Evolutionary conservation across 2,329 filamentous ascomycete genomes (phyloP).

Genomic region (Alternaria burnsii): DNA sequence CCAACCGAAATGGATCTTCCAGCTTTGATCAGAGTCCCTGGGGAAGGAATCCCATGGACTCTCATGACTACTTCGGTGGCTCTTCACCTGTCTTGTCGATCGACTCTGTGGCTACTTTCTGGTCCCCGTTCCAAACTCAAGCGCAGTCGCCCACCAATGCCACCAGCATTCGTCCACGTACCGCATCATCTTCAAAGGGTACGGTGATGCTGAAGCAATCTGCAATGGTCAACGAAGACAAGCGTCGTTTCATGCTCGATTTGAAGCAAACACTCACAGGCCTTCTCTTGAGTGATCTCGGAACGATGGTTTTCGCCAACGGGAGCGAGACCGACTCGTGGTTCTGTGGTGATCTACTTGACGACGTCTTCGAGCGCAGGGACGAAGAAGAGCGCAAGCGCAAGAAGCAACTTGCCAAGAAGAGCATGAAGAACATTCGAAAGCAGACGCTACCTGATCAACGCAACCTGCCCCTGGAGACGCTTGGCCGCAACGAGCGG

Average conservation of each 20-base stretch:
- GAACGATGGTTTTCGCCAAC: constrained; percentile 82
- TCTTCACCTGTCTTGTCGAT: constrained; percentile 74
- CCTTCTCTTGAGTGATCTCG: constrained; percentile 86
- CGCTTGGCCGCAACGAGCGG: constrained; percentile 53
- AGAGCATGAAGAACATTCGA: constrained; percentile 70
- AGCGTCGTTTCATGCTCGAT: constrained; percentile 78
- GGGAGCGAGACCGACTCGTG: constrained; percentile 94
- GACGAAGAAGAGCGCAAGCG: constrained; percentile 53
- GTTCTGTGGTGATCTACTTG: constrained; percentile 71
- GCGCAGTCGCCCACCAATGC: constrained; percentile 70
- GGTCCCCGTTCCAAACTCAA: constrained; percentile 82
- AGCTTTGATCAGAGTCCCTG: constrained; percentile 75
- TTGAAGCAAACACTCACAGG: constrained; percentile 83
- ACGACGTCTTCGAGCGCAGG: constrained; percentile 53
- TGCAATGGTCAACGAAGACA: constrained; percentile 70
- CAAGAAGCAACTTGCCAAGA: constrained; percentile 49
- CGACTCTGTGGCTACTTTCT: constrained; percentile 82
- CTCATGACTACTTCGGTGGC: constrained; percentile 74
- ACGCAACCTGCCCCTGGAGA: constrained; percentile 53
- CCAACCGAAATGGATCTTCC: constrained; percentile 71
- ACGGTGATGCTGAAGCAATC: constrained; percentile 68
- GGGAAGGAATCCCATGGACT: constrained; percentile 71
- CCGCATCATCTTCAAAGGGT: constrained; percentile 72
- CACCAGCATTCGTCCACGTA: constrained; percentile 70
- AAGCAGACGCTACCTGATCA: constrained; percentile 44